A percentile compares a stretch with the other conserved stretches of the same genome.
phyloP scores from a whole-genome alignment of 129 eudicot species.

The Lonicera japonica region DNA sequence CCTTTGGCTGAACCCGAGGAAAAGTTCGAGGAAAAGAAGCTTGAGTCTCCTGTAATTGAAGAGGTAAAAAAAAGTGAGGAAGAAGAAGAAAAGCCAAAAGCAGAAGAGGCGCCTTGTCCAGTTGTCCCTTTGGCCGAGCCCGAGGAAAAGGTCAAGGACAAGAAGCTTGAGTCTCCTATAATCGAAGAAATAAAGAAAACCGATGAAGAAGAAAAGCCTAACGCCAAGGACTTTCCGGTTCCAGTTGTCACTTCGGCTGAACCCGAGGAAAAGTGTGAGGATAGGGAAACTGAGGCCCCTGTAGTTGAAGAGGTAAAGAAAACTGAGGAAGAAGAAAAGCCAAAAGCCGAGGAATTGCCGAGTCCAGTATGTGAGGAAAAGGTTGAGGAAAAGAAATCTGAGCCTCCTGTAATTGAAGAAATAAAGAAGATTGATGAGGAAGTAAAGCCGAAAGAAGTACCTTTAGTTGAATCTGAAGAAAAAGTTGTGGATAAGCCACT shows the following conservation, averaged over 20 bases:
- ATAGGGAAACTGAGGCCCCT: constrained; percentile 16
- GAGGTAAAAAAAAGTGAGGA: constrained; percentile 8
- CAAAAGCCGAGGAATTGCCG: constrained; percentile 13
- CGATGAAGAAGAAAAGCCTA: constrained; percentile 17
- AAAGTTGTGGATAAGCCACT: constrained; percentile 10
- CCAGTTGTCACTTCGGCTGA: constrained; percentile 1
- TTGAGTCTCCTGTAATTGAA: constrained; percentile 21
- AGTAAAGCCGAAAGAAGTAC: constrained; percentile 2
- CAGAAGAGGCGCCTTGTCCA: constrained; percentile 7
- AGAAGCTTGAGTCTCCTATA: constrained; percentile 2
- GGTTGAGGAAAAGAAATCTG: constrained; percentile 25
- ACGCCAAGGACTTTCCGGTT: constrained; percentile 15
- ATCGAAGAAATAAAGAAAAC: constrained; percentile 14
- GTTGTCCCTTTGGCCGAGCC: constrained; percentile 14
- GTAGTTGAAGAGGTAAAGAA: constrained; percentile 8
- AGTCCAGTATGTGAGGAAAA: constrained; percentile 17
- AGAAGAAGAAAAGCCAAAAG: constrained; percentile 21
- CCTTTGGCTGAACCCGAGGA: constrained; percentile 6
- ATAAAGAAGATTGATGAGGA: constrained; percentile 4
- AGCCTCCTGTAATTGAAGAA: constrained; percentile 16
- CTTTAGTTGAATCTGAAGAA: constrained; percentile 14
- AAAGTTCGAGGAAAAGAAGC: not conserved
- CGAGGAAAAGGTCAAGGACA: constrained; percentile 15
- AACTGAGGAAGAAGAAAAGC: not conserved
- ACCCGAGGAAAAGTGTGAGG: not conserved